A percentile compares a stretch with the other conserved stretches of the same genome.
Evolutionary conservation across 495 filamentous ascomycete genomes (phyloP).

Genomic region (Penicillium canariense): DNA sequence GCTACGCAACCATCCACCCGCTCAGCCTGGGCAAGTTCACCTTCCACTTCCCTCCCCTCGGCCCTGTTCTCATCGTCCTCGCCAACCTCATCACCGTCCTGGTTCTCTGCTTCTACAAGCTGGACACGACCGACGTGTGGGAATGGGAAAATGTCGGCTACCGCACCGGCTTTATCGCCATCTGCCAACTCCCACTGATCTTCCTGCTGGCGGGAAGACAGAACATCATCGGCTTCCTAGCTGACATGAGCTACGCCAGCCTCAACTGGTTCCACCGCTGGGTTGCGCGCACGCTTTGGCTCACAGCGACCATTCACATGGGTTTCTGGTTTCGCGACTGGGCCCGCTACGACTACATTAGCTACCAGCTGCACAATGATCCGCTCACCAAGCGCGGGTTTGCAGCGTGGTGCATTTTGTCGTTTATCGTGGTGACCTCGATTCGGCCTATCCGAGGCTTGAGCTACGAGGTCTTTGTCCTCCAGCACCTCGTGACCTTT

Average conservation of each 20-base stretch:
- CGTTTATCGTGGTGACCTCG: slow-evolving; percentile 68
- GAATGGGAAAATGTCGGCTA: slow-evolving; percentile 71
- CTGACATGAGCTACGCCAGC: slow-evolving; percentile 68
- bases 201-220: slow-evolving; percentile 77
- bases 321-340: slow-evolving; percentile 70
- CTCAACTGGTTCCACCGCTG: slow-evolving; percentile 86
- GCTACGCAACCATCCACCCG: slow-evolving; percentile 58
- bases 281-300: slow-evolving; percentile 69
- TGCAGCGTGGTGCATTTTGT: slow-evolving; percentile 69
- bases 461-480: slow-evolving; percentile 77
- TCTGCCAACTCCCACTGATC: slow-evolving; percentile 79
- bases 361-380: slow-evolving; percentile 59
- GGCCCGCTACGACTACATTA: slow-evolving; percentile 61
- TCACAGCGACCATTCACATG: slow-evolving; percentile 73
- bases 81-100: slow-evolving; percentile 40
- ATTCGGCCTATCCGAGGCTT: slow-evolving; percentile 64
- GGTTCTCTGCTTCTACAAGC: slow-evolving; percentile 43
- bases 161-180: slow-evolving; percentile 71
- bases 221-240: slow-evolving; percentile 67
- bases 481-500: slow-evolving; percentile 73
- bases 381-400: slow-evolving; percentile 66
- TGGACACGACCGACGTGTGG: slow-evolving; percentile 32
- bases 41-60: slow-evolving; percentile 49
- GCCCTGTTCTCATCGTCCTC: slow-evolving; percentile 34
- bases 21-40: slow-evolving; percentile 44